Evolutionary conservation across 495 filamentous ascomycete species (phyloP), one percentile per base, ranked within the genome.

Genomic region (Lineolata rhizophorae): DNA sequence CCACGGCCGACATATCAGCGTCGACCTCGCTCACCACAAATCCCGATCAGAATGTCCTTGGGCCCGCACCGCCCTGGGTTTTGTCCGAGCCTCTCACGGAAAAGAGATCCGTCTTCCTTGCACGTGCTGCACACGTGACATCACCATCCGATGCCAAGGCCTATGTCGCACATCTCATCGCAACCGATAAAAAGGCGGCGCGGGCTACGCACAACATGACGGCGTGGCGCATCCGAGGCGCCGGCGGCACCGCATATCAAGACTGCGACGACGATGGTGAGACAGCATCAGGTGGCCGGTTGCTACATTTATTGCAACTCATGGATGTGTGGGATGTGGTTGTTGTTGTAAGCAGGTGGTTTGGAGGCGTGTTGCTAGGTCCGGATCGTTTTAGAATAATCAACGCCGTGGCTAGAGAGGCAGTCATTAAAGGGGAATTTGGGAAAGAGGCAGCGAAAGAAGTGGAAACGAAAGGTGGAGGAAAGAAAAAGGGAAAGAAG

Each of bases 231-330:
- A 72, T 76, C 14, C 54, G 55, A 22, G 59, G 56, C n/a, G 47
- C 52, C 0, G 52, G 62, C 20, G 61, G 61, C 38, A 65, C 72
- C 13, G 61, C 60, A 21, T 76, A 70, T 35, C 80, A 94, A 49
- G 87, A 97, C 53, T 91, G 74, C 46, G 74, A 97, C 42, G 87
- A 95, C 48, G 87, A 97, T 47, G 87, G 87, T 8, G 87, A 97
- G 59, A 78, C 74, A n/a, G 87, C 87, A 15, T 87, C 87, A 3
- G 87, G 87, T 1, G 70, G 74, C 0, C 64, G 87, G 17, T 44
- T 95, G 43, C 56, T 92, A 25, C 78, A 90, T 56, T 54, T 97
- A 29, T 71, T 97, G 71, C 79, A 92, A 59, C 47, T 85, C 42
- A 95, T 94, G 83, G 77, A 82, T 51, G 66, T 90, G 5, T 91